These are phyloP conservation scores for Xylaria polymorpha DNA, from an alignment of 2,329 filamentous ascomycete genomes.

Conservation along the genomic window DNA sequence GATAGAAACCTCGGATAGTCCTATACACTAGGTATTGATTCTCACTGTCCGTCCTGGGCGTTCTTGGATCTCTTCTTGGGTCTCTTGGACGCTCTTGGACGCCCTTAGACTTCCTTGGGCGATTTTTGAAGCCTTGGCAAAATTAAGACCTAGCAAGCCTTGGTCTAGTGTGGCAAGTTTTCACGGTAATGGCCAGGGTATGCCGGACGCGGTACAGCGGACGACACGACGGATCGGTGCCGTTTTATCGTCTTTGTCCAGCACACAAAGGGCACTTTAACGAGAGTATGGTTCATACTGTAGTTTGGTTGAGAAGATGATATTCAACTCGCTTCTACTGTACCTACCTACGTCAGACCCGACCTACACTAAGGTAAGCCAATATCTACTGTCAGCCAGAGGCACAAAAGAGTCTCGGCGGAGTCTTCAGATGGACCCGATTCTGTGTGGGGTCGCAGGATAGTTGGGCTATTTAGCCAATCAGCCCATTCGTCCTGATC, in stretches of 20 bases:
- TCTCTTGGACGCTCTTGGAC: constrained; percentile 12
- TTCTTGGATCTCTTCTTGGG: not conserved
- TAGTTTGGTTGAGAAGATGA: not conserved
- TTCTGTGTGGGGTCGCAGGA: not conserved
- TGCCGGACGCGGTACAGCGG: not conserved
- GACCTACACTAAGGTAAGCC: not conserved
- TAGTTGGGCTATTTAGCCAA: constrained; percentile 2
- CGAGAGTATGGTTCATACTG: not conserved
- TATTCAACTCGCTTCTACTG: not conserved
- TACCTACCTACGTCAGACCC: constrained; percentile 1
- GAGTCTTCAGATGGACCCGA: constrained; percentile 3
- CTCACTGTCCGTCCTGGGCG: constrained; percentile 21
- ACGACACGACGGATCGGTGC: not conserved
- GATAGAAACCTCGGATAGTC: constrained; percentile 13
- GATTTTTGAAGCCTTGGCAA: constrained; percentile 24
- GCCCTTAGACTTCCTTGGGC: constrained; percentile 11
- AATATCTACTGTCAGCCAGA: not conserved
- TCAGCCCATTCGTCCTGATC: not conserved
- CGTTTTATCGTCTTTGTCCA: not conserved
- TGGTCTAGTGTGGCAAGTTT: constrained; percentile 4
- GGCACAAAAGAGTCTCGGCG: not conserved
- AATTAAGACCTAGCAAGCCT: not conserved
- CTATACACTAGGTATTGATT: constrained; percentile 4
- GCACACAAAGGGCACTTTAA: not conserved
- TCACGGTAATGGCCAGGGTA: constrained; percentile 2